These are phyloP conservation scores for Tuber brumale DNA, from an alignment of 495 filamentous ascomycete species.

Conservation along the genomic window DNA sequence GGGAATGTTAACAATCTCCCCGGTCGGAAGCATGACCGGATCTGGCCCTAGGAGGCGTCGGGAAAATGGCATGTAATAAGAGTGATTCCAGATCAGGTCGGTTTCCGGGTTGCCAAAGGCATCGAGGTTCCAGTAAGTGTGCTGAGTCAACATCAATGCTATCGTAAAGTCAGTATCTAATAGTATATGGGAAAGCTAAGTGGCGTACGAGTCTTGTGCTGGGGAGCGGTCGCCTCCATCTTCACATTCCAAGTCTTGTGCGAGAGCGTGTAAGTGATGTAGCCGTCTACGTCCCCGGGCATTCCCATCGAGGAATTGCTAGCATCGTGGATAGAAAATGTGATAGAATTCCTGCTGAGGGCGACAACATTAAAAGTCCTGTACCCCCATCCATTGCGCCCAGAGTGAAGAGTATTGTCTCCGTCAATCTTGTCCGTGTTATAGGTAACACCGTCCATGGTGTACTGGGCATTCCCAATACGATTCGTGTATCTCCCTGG, in stretches of 20 bases:
- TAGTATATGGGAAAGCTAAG: background rate
- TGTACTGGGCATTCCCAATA: slow-evolving; percentile 52
- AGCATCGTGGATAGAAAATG: slow-evolving; percentile 66
- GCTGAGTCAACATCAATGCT: slow-evolving; percentile 63
- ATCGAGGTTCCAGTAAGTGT: slow-evolving; percentile 85
- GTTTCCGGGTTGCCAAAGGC: slow-evolving; percentile 58
- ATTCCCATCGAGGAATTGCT: slow-evolving; percentile 61
- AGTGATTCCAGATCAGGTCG: slow-evolving; percentile 62
- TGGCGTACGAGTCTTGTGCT: slow-evolving; percentile 48
- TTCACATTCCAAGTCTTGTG: slow-evolving; percentile 51
- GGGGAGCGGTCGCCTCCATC: slow-evolving; percentile 50
- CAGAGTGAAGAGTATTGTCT: slow-evolving; percentile 55
- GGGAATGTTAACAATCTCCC: slow-evolving; percentile 56
- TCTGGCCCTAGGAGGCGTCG: slow-evolving; percentile 62
- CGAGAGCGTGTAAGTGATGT: slow-evolving; percentile 62
- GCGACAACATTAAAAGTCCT: slow-evolving; percentile 54
- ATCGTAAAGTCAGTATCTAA: background rate
- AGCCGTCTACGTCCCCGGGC: slow-evolving; percentile 63
- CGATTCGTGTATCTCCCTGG: slow-evolving; percentile 54
- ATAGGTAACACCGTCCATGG: slow-evolving; percentile 50
- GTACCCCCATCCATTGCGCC: slow-evolving; percentile 56
- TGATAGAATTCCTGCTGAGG: slow-evolving; percentile 60
- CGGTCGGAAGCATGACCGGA: slow-evolving; percentile 65
- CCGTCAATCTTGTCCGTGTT: slow-evolving; percentile 52
- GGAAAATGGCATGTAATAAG: slow-evolving; percentile 64